Base-by-base conservation (phyloP, 108 stramenopile genomes). In the Nannochloropsis granulata region DNA sequence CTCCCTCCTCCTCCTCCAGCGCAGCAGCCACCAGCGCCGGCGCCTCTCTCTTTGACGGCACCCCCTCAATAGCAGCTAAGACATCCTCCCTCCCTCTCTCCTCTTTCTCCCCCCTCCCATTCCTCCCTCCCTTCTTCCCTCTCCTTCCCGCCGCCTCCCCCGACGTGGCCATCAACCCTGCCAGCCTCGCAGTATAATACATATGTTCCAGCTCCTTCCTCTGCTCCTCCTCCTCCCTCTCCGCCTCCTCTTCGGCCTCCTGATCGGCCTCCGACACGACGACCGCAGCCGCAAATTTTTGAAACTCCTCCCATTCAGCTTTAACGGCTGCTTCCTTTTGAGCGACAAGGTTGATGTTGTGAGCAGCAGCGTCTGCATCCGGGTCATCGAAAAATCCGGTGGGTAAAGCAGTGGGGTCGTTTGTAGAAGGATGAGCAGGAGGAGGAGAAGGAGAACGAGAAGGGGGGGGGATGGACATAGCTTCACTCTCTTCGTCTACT, bases 311-410 rank as follows among this genome's bases (percentile, higher is more conserved):
- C 88, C 88, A 88, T 21, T 88, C 84, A 24, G 26, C 83, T 24
- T 82, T 86, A 2, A 43, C 80, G 21, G 79, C 43, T 13, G 79
- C 24, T 23, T 56, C 46, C 81, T 56, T 83, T 42, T 34, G 3
- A 7, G 46, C 34, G 25, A 78, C 23, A 2, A 45, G 24, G 11
- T 83, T 10, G n/a, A 83, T 44, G 24, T 25, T 45, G 24, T 25
- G 24, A 19, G 24, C 25, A n/a, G 25, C 24, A 5, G 24, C 84
- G 23, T 43, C 24, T 43, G 79, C 85, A 84, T 88, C 88, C 5
- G 84, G 84, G 82, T 88, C 84, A 78, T 88, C 88, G 34, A 88
- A 88, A 26, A 88, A 88, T 0, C 88, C 88, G 44, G 84, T 82
- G 25, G 88, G 88, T 23, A 88, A 78, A 7, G 56, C 56, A 71